phyloP scores from a whole-genome alignment of 2,329 filamentous ascomycete genomes.

The Microcyclospora tardicrescens region DNA sequence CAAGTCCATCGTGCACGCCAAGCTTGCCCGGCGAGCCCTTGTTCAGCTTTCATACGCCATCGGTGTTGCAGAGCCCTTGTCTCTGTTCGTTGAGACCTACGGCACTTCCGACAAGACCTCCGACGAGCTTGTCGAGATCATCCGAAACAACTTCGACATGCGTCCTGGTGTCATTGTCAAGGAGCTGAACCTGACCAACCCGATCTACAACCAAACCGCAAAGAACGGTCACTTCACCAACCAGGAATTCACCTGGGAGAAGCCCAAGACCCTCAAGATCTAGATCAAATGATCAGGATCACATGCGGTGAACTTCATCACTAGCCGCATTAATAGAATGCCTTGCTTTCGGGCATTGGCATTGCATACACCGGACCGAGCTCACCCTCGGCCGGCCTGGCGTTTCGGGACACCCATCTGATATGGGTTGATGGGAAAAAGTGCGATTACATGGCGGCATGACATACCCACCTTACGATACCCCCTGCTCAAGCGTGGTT shows the following conservation, averaged over 20 bases:
- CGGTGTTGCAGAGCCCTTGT: constrained; percentile 93
- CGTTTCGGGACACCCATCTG: too few relatives aligned
- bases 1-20: constrained; percentile 87
- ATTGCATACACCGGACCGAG: too few relatives aligned
- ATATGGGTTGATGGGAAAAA: too few relatives aligned
- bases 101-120: constrained; percentile 83
- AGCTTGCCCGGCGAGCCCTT: constrained; percentile 79
- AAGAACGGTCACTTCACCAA: constrained; percentile 99
- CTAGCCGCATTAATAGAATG: too few relatives aligned
- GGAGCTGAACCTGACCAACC: constrained; percentile 86
- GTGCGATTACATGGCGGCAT: too few relatives aligned
- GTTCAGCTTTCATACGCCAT: constrained; percentile 99
- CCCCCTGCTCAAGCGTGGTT: too few relatives aligned
- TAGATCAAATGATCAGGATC: constrained; percentile 37
- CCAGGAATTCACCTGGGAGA: constrained; percentile 96
- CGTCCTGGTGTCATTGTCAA: constrained; percentile 96
- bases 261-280: constrained; percentile 88
- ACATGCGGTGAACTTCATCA: too few relatives aligned
- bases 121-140: constrained; percentile 88
- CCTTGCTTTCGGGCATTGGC: too few relatives aligned
- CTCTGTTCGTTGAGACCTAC: constrained; percentile 95
- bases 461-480: too few relatives aligned
- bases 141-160: constrained; percentile 93
- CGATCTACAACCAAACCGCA: constrained; percentile 96
- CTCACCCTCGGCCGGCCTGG: too few relatives aligned